phyloP scores from a whole-genome alignment of 495 filamentous ascomycete species.

The Pyrenopolyporus hunteri region DNA sequence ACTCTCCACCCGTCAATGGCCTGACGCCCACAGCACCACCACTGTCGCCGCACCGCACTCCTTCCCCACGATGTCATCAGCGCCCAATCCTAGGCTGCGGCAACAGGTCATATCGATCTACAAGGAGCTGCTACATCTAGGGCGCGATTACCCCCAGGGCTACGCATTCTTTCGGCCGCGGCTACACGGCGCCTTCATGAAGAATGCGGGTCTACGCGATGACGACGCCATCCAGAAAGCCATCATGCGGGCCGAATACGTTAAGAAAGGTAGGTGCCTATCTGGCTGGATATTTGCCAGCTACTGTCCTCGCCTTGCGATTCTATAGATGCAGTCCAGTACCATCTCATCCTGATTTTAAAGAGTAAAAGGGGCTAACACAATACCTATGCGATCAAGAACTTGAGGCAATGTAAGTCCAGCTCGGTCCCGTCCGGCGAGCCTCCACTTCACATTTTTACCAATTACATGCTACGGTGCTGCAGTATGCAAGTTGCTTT shows the following conservation, averaged over 20 bases:
- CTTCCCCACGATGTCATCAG: neutral
- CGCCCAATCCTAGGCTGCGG: slow-evolving; percentile 64
- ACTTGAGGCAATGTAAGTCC: slow-evolving; percentile 86
- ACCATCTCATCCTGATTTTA: neutral
- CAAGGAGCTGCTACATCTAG: slow-evolving; percentile 90
- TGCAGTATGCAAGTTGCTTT: too few relatives aligned
- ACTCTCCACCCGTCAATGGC: too few relatives aligned
- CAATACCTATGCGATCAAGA: slow-evolving; percentile 54
- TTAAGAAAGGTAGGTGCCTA: slow-evolving; percentile 80
- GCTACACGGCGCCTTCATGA: slow-evolving; percentile 83
- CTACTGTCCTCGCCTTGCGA: neutral
- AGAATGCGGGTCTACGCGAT: slow-evolving; percentile 71
- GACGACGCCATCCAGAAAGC: slow-evolving; percentile 75
- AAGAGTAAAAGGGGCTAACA: slow-evolving; percentile 1
- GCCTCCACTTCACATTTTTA: neutral
- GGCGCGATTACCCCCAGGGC: slow-evolving; percentile 85
- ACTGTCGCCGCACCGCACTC: too few relatives aligned
- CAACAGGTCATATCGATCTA: slow-evolving; percentile 86
- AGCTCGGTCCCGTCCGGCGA: neutral
- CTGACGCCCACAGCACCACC: too few relatives aligned
- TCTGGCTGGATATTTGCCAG: neutral
- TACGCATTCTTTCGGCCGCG: slow-evolving; percentile 82
- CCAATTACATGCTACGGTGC: neutral
- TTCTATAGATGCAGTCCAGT: neutral
- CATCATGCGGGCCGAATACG: slow-evolving; percentile 80